Percentiles rank a stretch among this genome's conserved stretches.
These are phyloP conservation scores for Nicotiana tomentosiformis DNA, from an alignment of 257 asterid genomes.

Conservation along the genomic window DNA sequence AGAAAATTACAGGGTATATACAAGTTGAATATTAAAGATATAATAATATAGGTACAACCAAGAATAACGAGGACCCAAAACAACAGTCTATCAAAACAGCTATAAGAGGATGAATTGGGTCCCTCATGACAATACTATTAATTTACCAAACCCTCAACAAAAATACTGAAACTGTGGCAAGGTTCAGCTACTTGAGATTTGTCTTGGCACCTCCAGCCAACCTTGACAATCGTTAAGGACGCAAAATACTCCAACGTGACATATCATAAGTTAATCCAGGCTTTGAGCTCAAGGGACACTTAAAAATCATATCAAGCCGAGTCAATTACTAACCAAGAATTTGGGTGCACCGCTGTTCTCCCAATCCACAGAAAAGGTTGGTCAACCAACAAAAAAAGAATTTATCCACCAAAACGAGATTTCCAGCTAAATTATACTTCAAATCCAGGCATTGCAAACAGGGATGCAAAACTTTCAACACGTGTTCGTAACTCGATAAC, in stretches of 20 bases:
- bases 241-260: neutral
- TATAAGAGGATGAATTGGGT: neutral
- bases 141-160: constrained; percentile 4
- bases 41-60: constrained; percentile 2
- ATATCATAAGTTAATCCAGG: neutral
- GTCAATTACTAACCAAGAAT: neutral
- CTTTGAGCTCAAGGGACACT: neutral
- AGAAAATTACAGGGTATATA: neutral
- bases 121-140: neutral
- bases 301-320: neutral
- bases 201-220: neutral
- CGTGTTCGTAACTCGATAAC: constrained; percentile 55
- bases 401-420: neutral
- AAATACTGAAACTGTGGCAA: neutral
- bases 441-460: constrained; percentile 89
- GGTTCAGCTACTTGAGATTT: neutral
- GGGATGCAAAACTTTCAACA: constrained; percentile 81
- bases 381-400: neutral
- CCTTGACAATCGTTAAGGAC: neutral
- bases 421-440: constrained; percentile 31
- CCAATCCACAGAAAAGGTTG: neutral
- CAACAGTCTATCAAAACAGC: neutral
- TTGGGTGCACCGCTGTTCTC: neutral
- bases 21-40: neutral
- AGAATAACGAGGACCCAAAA: neutral